These are phyloP conservation scores for Andrographis paniculata DNA, from an alignment of 305 asterid genomes.

Conservation along the genomic window DNA sequence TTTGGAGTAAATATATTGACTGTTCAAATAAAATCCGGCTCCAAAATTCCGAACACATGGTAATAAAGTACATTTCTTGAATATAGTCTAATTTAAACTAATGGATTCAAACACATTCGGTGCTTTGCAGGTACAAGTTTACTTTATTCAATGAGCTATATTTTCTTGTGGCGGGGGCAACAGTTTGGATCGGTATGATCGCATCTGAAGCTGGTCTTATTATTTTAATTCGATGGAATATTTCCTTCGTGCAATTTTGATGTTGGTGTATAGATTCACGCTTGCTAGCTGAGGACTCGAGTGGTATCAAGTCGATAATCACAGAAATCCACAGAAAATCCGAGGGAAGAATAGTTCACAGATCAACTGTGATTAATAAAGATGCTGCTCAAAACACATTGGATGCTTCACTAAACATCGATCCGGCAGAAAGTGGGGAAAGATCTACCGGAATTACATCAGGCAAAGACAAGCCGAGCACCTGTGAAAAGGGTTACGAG, in stretches of 20 bases:
- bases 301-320: constrained; percentile 25
- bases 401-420: constrained; percentile 17
- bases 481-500: constrained; percentile 1
- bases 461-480: constrained; percentile 19
- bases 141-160: constrained; percentile 96
- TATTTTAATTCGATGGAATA: too few species aligned
- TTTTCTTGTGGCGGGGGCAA: constrained; percentile 96
- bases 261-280: constrained; percentile 36
- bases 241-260: background rate
- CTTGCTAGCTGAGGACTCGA: constrained; percentile 36
- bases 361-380: constrained; percentile 19
- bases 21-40: too few species aligned
- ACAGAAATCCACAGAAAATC: constrained; percentile 16
- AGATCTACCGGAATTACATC: constrained; percentile 14
- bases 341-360: constrained; percentile 26
- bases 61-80: too few species aligned
- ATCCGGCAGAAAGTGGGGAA: constrained; percentile 15
- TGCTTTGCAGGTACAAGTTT: constrained; percentile 82
- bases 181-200: constrained; percentile 91
- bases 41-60: too few species aligned
- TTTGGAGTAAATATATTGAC: too few species aligned
- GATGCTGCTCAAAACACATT: constrained; percentile 23
- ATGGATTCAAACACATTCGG: too few species aligned
- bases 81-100: too few species aligned
- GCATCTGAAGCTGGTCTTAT: constrained; percentile 17